Evolutionary conservation across 768 basidiomycete genomes (phyloP), one percentile per base, ranked within the genome.

Genomic region (Imleria badia): DNA sequence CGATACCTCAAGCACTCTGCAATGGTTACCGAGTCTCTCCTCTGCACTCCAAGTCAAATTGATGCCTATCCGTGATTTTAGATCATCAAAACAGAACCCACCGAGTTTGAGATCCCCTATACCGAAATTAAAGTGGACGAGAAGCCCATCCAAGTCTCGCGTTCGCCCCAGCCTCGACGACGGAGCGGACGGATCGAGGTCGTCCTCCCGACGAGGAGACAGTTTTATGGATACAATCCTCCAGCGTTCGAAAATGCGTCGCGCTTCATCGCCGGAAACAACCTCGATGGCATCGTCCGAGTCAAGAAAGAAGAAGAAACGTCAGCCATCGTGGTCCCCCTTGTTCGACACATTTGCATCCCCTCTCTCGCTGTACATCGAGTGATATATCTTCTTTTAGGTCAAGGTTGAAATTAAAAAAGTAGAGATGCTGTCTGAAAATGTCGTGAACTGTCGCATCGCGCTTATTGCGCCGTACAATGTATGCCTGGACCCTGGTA

Each of bases 341-440:
- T 48, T 17, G 57, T 58, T 46, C 39, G 48, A 29, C 0, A 3
- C 15, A 1, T 19, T 9, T n/a, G n/a, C n/a, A n/a, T n/a, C 26
- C 26, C 3, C 11, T 35, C 23, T 12, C 6, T 31, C 43, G 4
- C 17, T 10, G 44, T 26, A 6, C 15, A 12, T 10, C 5, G 6
- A 3, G 14, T 54, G 30, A 30, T 0, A 0, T 13, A 12, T 23
- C 4, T 12, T 44, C 13, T 52, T 39, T 4, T 48, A 61, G 54
- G 35, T 39, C 1, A 56, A 59, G 23, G 39, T 57, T 3, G 52
- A 63, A 23, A 42, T 66, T 39, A 63, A 60, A 12, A 55, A 56
- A 10, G 58, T 60, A 14, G 58, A 65, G 34, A 34, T 63, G n/a
- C 59, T 66, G 23, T 63, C 56, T 3, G 61, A 63, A 19, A 56